Base-by-base conservation (phyloP, 306 rosid genomes). In the Prunus armeniaca region DNA sequence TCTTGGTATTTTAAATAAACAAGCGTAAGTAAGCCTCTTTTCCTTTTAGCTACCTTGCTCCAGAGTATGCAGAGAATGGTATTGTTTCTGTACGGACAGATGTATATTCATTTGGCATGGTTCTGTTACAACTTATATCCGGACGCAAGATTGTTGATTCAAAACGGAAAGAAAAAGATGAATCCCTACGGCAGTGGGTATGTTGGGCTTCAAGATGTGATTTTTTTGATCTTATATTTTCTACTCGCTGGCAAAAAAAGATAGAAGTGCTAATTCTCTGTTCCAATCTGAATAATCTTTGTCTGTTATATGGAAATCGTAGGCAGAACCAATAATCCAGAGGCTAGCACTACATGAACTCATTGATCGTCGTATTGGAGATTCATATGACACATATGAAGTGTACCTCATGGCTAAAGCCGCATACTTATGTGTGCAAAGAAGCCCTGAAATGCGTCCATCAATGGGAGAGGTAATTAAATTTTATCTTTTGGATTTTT, bases 31-130 rank as follows among this genome's bases (percentile, higher is more conserved):
- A 66, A 34, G 62, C 30, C 72, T 68, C 25, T 41, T 76, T 75
- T 68, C 63, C 28, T 52, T 85, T 84, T 47, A 93, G 96, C 73
- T 93, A 90, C 79, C 91, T 93, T 73, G 91, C 94, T 70, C 96
- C 96, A 3, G 96, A 93, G 79, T 90, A 90, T 77, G 96, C 89
- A 41, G 98, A 89, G 78, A 86, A 86, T 0, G 98, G 98, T 5
- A 84, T 85, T 58, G 86, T 90, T 77, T 86, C 94, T 49, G 91
- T 86, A 27, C 50, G 92, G 58, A 87, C 91, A 47, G 95, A 91
- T 77, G 96, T 93, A 13, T 89, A 84, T 70, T 84, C 93, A 38
- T 89, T 82, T 82, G 98, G 96, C 62, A 78, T 90, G 79, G 82
- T 87, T 75, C 41, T 93, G 63, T 77, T 93, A 76, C 94, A 93